Evolutionary conservation across 163 green algal genomes (phyloP).

Genomic region (Scenedesmus sp.): DNA sequence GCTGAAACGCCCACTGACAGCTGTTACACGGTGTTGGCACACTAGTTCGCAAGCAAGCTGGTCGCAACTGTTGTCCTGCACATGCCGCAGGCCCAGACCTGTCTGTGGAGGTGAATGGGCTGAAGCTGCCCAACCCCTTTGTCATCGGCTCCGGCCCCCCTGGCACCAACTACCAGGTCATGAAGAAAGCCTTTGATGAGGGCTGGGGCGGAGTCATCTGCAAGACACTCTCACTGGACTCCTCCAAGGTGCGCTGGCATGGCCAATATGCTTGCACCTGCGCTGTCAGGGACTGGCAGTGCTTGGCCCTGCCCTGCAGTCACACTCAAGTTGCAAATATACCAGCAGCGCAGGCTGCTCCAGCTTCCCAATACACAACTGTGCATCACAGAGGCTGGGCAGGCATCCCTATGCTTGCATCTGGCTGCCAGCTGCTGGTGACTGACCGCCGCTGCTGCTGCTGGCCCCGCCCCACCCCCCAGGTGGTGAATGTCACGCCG

Average conservation of each 20-base stretch:
- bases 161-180: conserved; percentile 95
- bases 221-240: conserved; percentile 96
- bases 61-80: not conserved
- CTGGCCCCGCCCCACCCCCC: not conserved
- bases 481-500: conserved; percentile 94
- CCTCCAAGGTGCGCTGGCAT: conserved; percentile 74
- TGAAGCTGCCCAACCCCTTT: conserved; percentile 98
- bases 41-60: too few relatives aligned
- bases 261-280: not conserved
- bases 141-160: conserved; percentile 93
- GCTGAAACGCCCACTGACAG: not conserved
- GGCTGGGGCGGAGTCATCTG: conserved; percentile 98
- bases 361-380: not conserved
- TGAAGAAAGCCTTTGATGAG: conserved; percentile 95
- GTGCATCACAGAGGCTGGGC: too few relatives aligned
- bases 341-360: not conserved
- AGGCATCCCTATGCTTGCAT: too few relatives aligned
- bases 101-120: conserved; percentile 83
- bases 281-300: not conserved
- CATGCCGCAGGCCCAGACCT: conserved; percentile 69
- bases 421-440: not conserved
- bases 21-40: not conserved
- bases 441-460: not conserved
- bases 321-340: not conserved
- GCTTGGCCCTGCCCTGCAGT: not conserved